Conservation (phyloP, 2,329 filamentous ascomycete genomes). For the Ophiosphaerella herpotricha region DNA sequence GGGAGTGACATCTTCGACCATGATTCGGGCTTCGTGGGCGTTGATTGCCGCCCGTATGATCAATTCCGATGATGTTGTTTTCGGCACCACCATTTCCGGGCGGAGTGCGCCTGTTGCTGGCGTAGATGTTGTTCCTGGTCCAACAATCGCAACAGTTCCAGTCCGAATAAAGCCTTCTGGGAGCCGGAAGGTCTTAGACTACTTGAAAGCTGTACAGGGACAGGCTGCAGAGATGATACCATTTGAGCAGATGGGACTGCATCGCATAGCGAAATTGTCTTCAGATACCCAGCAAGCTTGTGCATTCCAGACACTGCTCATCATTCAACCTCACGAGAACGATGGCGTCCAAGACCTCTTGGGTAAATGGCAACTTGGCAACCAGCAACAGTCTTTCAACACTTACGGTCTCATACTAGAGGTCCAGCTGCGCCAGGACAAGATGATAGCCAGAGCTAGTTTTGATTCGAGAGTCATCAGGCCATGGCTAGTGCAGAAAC, state of each 20-base stretch:
- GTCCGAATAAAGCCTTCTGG: constrained; percentile 25
- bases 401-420: too few relatives aligned
- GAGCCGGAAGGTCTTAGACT: constrained; percentile 7
- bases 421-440: too few relatives aligned
- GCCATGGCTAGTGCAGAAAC: constrained; percentile 4
- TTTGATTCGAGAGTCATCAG: constrained; percentile 12
- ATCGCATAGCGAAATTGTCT: constrained; percentile 27
- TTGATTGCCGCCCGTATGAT: too few relatives aligned
- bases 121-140: constrained; percentile 47
- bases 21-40: too few relatives aligned
- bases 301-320: constrained; percentile 56
- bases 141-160: constrained; percentile 48
- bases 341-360: too few relatives aligned
- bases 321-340: constrained; percentile 49
- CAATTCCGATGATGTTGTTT: constrained; percentile 39
- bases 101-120: constrained; percentile 44
- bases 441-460: too few relatives aligned
- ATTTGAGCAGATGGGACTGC: constrained; percentile 40
- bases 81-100: constrained; percentile 46
- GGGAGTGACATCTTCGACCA: too few relatives aligned
- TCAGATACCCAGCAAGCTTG: constrained; percentile 31
- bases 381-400: too few relatives aligned
- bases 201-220: constrained; percentile 17
- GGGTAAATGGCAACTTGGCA: too few relatives aligned
- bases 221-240: constrained; percentile 26